Percentiles rank a stretch among this genome's conserved stretches.
Conservation (phyloP, 768 basidiomycete genomes). For the Russula sp. region DNA sequence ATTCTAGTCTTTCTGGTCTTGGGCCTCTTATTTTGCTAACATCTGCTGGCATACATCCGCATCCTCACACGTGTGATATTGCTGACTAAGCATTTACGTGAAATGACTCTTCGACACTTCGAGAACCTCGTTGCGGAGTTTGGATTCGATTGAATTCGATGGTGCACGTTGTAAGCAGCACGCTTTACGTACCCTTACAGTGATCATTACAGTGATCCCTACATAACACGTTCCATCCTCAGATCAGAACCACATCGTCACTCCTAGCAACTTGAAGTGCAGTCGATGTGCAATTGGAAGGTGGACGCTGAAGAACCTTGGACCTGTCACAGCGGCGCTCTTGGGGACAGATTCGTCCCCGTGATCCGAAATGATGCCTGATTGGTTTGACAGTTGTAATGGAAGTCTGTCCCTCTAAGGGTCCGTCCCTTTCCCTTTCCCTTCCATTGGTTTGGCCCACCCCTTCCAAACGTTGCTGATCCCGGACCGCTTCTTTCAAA, state of each 20-base stretch:
- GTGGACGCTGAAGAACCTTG: background rate
- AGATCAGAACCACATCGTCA: background rate
- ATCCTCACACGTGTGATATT: background rate
- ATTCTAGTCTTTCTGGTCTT: background rate
- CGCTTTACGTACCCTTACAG: background rate
- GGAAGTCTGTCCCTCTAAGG: conserved; percentile 1
- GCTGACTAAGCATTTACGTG: background rate
- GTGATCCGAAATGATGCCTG: conserved; percentile 1
- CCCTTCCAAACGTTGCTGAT: too few relatives aligned
- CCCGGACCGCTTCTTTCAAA: too few relatives aligned
- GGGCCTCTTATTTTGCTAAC: too few relatives aligned
- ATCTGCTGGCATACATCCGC: too few relatives aligned
- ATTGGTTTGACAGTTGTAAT: conserved; percentile 7
- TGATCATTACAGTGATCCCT: background rate
- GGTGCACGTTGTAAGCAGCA: background rate
- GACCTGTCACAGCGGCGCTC: background rate
- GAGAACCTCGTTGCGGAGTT: background rate
- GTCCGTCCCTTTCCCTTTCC: too few relatives aligned
- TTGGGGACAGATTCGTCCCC: background rate
- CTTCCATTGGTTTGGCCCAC: too few relatives aligned
- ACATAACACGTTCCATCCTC: background rate
- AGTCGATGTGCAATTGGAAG: background rate
- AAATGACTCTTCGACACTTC: too few relatives aligned
- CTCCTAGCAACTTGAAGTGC: background rate
- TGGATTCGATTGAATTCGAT: background rate